Evolutionary conservation across 192 early-diverging fungal genomes (phyloP), one percentile per base, ranked within the genome.

Genomic region (Coemansia sp.): DNA sequence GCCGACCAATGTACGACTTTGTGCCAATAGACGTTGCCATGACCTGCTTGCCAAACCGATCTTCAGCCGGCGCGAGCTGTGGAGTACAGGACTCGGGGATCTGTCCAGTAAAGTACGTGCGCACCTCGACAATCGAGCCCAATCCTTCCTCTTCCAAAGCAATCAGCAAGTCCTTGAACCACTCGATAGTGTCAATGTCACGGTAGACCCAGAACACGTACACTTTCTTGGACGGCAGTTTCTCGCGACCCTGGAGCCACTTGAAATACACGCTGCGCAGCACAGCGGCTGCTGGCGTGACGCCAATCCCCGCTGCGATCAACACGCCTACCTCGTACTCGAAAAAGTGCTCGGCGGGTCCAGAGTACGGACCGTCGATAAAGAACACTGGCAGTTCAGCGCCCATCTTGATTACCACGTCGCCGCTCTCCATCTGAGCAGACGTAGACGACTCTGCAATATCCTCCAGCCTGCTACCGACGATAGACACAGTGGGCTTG

Each of bases 131-230:
- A 76, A 91, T 85, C 16, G 85, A 71, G 55, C 81, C 74, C 46
- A 91, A 68, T 39, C 88, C 83, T 66, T 88, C 82, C 40, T 88
- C 82, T 44, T 91, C 89, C 10, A 95, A 78, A 0, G 91, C 87
- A 20, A 86, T 55, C 46, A 95, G 74, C 53, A 92, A 68, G 47
- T 90, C 90, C 84, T 92, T 90, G 87, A 95, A 95, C 92, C 93
- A 95, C 65, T 91, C 87, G 49, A 95, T 90, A 3, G 91, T 81
- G 64, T 80, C 69, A 8, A 79, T 88, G 71, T 95, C 93, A 39
- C 93, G 88, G 69, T 87, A 89, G 18, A 90, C 78, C 93, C 93
- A 95, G 72, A 93, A 87, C 67, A 95, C 88, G 69, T 92, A 93
- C 12, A 91, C 88, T 68, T 92, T 95, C 27, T 80, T 82, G 31